Conservation (phyloP, 306 rosid genomes). For the Lathyrus aphaca region DNA sequence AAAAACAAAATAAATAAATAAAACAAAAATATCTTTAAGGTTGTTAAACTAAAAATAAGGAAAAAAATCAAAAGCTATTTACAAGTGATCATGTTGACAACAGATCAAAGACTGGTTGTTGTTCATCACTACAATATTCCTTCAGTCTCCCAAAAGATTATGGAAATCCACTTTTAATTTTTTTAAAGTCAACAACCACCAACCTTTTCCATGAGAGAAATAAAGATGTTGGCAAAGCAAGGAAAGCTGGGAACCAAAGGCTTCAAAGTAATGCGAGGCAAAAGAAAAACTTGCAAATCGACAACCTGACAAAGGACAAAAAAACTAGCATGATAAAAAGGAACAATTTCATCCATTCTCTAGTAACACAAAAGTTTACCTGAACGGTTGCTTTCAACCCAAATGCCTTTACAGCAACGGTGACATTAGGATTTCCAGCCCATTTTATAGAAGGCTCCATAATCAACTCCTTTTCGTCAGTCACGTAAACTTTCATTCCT, state of each 20-base stretch:
- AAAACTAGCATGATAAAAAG: constrained; percentile 13
- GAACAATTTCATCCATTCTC: neutral
- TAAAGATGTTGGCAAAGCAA: constrained; percentile 79
- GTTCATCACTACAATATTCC: constrained; percentile 7
- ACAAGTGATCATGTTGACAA: constrained; percentile 7
- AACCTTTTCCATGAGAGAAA: constrained; percentile 96
- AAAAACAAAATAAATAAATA: neutral
- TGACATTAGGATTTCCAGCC: constrained; percentile 92
- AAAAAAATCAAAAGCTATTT: constrained; percentile 9
- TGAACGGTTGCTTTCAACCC: constrained; percentile 91
- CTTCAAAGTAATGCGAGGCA: constrained; percentile 85
- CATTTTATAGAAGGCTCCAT: constrained; percentile 91
- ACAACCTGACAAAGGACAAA: constrained; percentile 59
- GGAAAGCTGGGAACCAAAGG: constrained; percentile 99
- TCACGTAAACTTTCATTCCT: constrained; percentile 89
- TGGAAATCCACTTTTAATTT: neutral
- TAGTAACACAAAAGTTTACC: constrained; percentile 44
- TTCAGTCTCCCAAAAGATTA: constrained; percentile 11
- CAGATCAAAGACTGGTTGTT: constrained; percentile 12
- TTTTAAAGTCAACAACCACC: constrained; percentile 36
- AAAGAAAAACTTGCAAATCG: constrained; percentile 78
- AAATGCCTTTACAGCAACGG: constrained; percentile 73
- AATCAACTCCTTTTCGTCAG: constrained; percentile 94
- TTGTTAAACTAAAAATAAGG: constrained; percentile 6
- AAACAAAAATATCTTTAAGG: neutral